Base-by-base conservation (phyloP, 495 filamentous ascomycete species). In the Staphylotrichum longicolle region DNA sequence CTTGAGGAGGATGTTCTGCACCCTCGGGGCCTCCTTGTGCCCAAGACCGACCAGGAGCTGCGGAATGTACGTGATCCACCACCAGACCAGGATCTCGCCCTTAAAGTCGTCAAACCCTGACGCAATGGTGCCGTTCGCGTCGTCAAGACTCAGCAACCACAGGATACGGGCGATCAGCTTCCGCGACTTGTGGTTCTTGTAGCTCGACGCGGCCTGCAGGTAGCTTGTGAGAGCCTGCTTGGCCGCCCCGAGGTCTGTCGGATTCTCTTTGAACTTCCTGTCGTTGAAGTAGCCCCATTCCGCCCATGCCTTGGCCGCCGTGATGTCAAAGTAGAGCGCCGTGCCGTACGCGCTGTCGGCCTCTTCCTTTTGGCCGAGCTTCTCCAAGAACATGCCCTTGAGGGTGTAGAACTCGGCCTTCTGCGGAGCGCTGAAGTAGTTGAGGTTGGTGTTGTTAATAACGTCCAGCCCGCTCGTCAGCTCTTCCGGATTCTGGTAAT, bases 211-310 rank as follows among this genome's bases (percentile, higher is more conserved):
- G 40, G 95, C 95, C 72, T 99, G 95, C 40, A 98, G 80, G 70
- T 98, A 99, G 68, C 93, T 97, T 63, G 92, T 96, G 15, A 98
- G 83, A 0, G 95, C 94, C 75, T 93, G 93, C 61, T 87, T 89
- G 3, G 93, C 95, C 58, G 89, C 82, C 47, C 84, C 84, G 58
- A 93, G 82, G 65, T 96, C 88, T 2, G 81, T 77, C 0, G 92
- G 88, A 61, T 96, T 87, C 55, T 88, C 86, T 75, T 96, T 98
- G 80, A 96, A 99, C 41, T 91, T 86, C 55, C 88, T 85, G 71
- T 99, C 95, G 71, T 94, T 97, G 78, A 96, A 99, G 67, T 93
- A 91, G 49, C 93, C 95, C 95, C 95, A 99, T 75, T 98, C 95
- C 59, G 94, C 93, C 95, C 95, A 99, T 5, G 95, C 95, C 74